Percentiles rank a stretch among this genome's conserved stretches.
Conservation (phyloP, 2,329 filamentous ascomycete species). For the Arthrinium phaeospermum region DNA sequence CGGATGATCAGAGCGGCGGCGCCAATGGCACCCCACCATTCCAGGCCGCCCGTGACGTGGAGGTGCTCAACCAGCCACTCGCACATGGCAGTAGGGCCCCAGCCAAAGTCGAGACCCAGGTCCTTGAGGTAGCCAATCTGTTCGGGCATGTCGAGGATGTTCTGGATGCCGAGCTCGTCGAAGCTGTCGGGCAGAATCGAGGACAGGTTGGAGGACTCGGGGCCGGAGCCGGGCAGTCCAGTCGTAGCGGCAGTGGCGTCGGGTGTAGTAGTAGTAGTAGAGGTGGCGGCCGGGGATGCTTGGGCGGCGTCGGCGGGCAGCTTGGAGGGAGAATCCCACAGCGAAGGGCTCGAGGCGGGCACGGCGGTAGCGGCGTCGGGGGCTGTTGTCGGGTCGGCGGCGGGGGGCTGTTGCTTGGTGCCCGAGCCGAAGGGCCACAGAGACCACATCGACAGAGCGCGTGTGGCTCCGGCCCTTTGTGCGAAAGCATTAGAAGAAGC, state of each 20-base stretch:
- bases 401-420: slow-evolving; percentile 31
- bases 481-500: slow-evolving; percentile 32
- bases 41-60: slow-evolving; percentile 75
- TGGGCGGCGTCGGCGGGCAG: not conserved
- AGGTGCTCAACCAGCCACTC: slow-evolving; percentile 82
- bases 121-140: slow-evolving; percentile 78
- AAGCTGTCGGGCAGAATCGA: slow-evolving; percentile 40
- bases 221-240: slow-evolving; percentile 19
- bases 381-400: slow-evolving; percentile 23
- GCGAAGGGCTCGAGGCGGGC: slow-evolving; percentile 25
- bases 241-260: slow-evolving; percentile 37
- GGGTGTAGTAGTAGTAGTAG: slow-evolving; percentile 29
- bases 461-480: slow-evolving; percentile 36
- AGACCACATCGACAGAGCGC: slow-evolving; percentile 41
- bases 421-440: slow-evolving; percentile 39
- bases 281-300: not conserved
- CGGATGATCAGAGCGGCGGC: slow-evolving; percentile 70
- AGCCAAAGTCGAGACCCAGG: slow-evolving; percentile 88
- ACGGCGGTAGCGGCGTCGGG: slow-evolving; percentile 24
- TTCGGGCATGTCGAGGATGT: slow-evolving; percentile 69
- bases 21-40: slow-evolving; percentile 83
- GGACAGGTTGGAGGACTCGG: slow-evolving; percentile 25
- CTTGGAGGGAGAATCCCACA: not conserved
- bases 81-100: slow-evolving; percentile 74
- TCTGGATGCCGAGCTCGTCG: slow-evolving; percentile 41